Evolutionary conservation across 2,329 filamentous ascomycete genomes (phyloP), one percentile per base, ranked within the genome.

Genomic region (Trichophyton simii): DNA sequence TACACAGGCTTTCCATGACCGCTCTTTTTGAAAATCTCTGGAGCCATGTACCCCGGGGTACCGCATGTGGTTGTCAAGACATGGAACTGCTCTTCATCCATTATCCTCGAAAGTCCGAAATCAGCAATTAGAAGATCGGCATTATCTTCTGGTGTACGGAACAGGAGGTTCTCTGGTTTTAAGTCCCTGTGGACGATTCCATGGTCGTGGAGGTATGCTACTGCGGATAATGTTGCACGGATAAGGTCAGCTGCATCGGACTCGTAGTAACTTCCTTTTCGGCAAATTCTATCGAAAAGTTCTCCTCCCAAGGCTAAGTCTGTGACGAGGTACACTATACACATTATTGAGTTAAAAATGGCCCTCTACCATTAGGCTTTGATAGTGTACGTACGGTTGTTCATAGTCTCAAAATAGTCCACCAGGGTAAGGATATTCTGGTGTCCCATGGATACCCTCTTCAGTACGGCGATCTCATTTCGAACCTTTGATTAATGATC

Each of bases 401-500:
- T 97, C 89, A 96, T 95, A 5, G 94, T 99, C 79, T 99, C 94
- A 72, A 99, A 99, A 77, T 97, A 99, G 78, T 99, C 94, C 69
- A 97, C 94, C 63, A 99, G 82, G 0, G 94, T 99, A 64, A 99
- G 79, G 72, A 99, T 97, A 72, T 99, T 99, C 75, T 94, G 89
- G 77, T 99, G 92, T 61, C 94, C 94, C 89, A 99, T 96, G 1
- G 92, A 97, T n/a, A 99, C 92, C 71, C 87, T 87, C 76, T 97
- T 97, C 67, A 99, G 82, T 28, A 99, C 91, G 5, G 94, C 92
- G 69, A 99, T 99, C 77, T 99, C 94, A 73, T 99, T 99, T 65
- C 94, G 88, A 63, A 95, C 89, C 90, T 95, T 63, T 61, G 18
- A 28, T 20, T 18, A 20, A 18, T 55, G 44, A 52, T 31, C 60